Conservation (phyloP, 1,284 basidiomycete species). For the Peniophora sp. region DNA sequence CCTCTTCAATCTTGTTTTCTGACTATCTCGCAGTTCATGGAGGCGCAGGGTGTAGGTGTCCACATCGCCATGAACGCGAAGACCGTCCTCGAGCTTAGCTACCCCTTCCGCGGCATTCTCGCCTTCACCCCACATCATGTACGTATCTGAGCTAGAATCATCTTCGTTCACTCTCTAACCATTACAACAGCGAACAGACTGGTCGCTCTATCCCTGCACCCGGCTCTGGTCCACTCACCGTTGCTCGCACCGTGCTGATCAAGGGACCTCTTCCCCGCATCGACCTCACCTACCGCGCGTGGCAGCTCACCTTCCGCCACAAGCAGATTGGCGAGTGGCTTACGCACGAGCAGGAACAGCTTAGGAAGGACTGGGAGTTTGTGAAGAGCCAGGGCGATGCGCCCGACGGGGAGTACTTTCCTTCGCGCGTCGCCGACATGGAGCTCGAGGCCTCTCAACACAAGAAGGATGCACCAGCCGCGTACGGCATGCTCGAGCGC, state of each 20-base stretch:
- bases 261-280: constrained; percentile 74
- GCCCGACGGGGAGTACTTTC: constrained; percentile 63
- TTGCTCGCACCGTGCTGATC: constrained; percentile 75
- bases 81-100: constrained; percentile 91
- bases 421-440: constrained; percentile 70
- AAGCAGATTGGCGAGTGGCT: constrained; percentile 93
- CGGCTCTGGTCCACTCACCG: constrained; percentile 81
- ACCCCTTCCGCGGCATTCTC: constrained; percentile 88
- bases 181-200: constrained; percentile 74
- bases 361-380: constrained; percentile 70
- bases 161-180: constrained; percentile 9
- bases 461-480: constrained; percentile 83
- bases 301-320: constrained; percentile 90
- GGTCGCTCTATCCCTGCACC: constrained; percentile 93
- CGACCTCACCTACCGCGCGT: constrained; percentile 78
- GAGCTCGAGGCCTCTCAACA: constrained; percentile 86
- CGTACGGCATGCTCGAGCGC: constrained; percentile 94
- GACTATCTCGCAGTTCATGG: constrained; percentile 70
- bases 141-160: constrained; percentile 23
- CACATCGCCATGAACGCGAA: constrained; percentile 96
- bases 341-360: constrained; percentile 75
- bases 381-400: constrained; percentile 47
- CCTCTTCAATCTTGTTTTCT: constrained; percentile 37
- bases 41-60: constrained; percentile 93
- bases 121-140: constrained; percentile 98